phyloP scores from a whole-genome alignment of 441 rosid genomes.

The Syzygium malaccense region DNA sequence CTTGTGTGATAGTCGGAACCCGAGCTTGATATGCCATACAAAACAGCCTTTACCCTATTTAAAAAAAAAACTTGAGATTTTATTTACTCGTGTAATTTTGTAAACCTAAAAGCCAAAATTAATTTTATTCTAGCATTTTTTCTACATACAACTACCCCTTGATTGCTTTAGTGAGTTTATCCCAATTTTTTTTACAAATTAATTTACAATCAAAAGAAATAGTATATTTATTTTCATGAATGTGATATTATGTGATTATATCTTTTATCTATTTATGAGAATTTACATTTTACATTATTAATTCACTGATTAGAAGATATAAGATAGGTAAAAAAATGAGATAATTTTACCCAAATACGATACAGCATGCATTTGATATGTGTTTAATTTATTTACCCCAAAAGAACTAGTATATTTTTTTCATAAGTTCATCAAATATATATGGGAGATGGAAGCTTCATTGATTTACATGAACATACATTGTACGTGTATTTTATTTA shows the following conservation, averaged over 20 bases:
- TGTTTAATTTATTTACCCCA: background rate
- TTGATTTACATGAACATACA: background rate
- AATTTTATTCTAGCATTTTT: background rate
- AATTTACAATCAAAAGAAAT: background rate
- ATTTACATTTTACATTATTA: background rate
- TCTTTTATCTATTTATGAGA: no score
- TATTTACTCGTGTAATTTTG: background rate
- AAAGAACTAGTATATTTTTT: background rate
- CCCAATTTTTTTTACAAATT: no score
- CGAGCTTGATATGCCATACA: background rate
- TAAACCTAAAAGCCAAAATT: background rate
- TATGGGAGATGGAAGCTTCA: background rate
- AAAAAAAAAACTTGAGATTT: background rate
- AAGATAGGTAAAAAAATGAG: background rate
- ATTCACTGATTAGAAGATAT: background rate
- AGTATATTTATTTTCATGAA: background rate
- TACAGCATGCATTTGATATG: background rate
- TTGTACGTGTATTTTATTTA: background rate
- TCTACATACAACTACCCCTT: background rate
- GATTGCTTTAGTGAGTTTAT: no score
- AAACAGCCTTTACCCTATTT: no score
- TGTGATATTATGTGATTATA: background rate
- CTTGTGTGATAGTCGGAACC: background rate
- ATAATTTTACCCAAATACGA: background rate
- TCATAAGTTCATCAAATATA: background rate